Conservation (phyloP, 2,329 filamentous ascomycete species). For the Venturia effusa region DNA sequence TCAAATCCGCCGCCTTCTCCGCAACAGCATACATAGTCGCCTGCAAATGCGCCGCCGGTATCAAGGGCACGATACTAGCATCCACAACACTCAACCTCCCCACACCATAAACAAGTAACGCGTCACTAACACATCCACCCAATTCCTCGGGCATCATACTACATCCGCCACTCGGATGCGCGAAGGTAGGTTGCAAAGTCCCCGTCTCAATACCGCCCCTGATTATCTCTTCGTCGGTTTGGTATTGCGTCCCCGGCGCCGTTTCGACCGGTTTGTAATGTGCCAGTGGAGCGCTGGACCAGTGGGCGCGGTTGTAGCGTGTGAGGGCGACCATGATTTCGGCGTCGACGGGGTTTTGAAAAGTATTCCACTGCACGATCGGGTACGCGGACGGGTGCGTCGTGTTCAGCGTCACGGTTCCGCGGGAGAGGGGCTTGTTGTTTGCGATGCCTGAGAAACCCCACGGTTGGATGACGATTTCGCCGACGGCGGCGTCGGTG, state of each 20-base stretch:
- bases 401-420: slow-evolving; percentile 19
- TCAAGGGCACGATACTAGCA: slow-evolving; percentile 23
- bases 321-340: background rate
- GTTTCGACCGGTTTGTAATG: background rate
- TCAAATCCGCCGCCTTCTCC: slow-evolving; percentile 18
- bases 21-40: slow-evolving; percentile 28
- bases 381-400: background rate
- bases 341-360: background rate
- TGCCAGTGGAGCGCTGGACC: background rate
- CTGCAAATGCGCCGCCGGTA: slow-evolving; percentile 25
- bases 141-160: slow-evolving; percentile 19
- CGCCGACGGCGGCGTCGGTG: background rate
- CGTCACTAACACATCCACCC: slow-evolving; percentile 14
- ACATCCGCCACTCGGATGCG: slow-evolving; percentile 22
- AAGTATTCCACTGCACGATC: slow-evolving; percentile 2
- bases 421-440: slow-evolving; percentile 25
- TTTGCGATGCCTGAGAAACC: background rate
- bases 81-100: slow-evolving; percentile 26
- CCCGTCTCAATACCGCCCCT: background rate
- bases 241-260: background rate
- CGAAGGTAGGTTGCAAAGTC: background rate
- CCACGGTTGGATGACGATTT: background rate
- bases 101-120: slow-evolving; percentile 22
- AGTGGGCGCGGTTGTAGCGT: background rate
- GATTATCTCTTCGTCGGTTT: background rate